Percentiles rank a stretch among this genome's conserved stretches.
Conservation (phyloP, 1,284 basidiomycete species). For the Macrocystidia cucumis region DNA sequence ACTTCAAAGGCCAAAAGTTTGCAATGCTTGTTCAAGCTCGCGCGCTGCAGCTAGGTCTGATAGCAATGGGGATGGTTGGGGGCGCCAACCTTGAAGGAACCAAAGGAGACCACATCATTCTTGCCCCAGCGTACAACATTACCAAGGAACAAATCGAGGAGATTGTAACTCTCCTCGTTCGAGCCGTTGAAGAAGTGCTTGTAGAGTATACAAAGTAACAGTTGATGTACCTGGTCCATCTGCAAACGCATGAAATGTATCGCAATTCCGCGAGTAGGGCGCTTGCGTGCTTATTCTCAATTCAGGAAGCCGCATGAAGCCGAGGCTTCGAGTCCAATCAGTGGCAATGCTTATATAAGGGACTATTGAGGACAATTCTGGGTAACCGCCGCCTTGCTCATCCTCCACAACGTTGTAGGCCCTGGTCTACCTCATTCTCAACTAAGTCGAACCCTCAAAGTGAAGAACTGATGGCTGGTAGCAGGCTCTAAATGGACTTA, state of each 20-base stretch:
- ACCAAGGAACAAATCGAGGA: conserved; percentile 56
- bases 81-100: conserved; percentile 62
- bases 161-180: conserved; percentile 56
- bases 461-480: conserved; percentile 71
- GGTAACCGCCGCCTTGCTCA: conserved; percentile 16
- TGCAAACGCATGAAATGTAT: no score
- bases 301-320: no score
- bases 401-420: conserved; percentile 21
- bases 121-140: conserved; percentile 72
- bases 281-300: no score
- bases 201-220: conserved; percentile 17
- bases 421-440: conserved; percentile 20
- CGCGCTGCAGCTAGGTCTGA: conserved; percentile 54
- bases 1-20: conserved; percentile 46
- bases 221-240: background rate
- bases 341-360: conserved; percentile 36
- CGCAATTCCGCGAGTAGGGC: no score
- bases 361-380: conserved; percentile 24
- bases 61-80: conserved; percentile 67
- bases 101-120: conserved; percentile 61
- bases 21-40: conserved; percentile 59
- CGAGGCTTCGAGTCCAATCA: no score
- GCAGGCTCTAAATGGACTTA: conserved; percentile 82
- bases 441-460: conserved; percentile 22
- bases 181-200: conserved; percentile 57